Percentiles rank a stretch among this genome's conserved stretches.
phyloP scores from a whole-genome alignment of 164 flowering plant species.

The Vitis amurensis region DNA sequence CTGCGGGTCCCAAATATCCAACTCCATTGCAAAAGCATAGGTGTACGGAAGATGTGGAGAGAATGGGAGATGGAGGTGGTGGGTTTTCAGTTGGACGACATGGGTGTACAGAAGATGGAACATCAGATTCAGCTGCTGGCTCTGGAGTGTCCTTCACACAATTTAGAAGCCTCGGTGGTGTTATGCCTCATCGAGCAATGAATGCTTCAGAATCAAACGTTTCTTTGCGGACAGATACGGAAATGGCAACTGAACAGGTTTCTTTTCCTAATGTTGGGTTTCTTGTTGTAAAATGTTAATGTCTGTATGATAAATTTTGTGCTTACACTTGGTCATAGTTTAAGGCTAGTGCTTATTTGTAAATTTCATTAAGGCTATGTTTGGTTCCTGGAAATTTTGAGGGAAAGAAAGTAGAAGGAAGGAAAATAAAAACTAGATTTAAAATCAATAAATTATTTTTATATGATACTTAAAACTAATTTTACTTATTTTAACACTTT shows the following conservation, averaged over 20 bases:
- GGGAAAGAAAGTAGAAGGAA: too few species aligned
- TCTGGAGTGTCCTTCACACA: slow-evolving; percentile 40
- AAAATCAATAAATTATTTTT: too few species aligned
- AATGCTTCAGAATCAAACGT: slow-evolving; percentile 31
- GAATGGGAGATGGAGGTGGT: slow-evolving; percentile 1
- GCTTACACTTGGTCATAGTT: not conserved
- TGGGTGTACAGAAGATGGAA: slow-evolving; percentile 40
- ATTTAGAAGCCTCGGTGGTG: slow-evolving; percentile 22
- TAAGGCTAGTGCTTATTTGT: too few species aligned
- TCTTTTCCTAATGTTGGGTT: not conserved
- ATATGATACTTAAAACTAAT: too few species aligned
- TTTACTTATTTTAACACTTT: too few species aligned
- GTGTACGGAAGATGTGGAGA: not conserved
- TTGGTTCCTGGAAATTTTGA: too few species aligned
- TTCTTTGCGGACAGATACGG: slow-evolving; percentile 26
- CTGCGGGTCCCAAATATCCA: slow-evolving; percentile 12
- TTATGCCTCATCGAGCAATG: slow-evolving; percentile 12
- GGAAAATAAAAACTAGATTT: too few species aligned
- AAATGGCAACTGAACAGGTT: slow-evolving; percentile 24
- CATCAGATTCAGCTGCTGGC: slow-evolving; percentile 52
- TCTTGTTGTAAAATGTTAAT: not conserved
- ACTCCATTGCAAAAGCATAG: slow-evolving; percentile 15
- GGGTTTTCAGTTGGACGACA: slow-evolving; percentile 23
- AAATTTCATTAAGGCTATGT: too few species aligned
- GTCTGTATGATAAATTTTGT: not conserved